Evolutionary conservation across 2,329 filamentous ascomycete species (phyloP), one percentile per base, ranked within the genome.

Genomic region (Ophiostoma fasciatum): DNA sequence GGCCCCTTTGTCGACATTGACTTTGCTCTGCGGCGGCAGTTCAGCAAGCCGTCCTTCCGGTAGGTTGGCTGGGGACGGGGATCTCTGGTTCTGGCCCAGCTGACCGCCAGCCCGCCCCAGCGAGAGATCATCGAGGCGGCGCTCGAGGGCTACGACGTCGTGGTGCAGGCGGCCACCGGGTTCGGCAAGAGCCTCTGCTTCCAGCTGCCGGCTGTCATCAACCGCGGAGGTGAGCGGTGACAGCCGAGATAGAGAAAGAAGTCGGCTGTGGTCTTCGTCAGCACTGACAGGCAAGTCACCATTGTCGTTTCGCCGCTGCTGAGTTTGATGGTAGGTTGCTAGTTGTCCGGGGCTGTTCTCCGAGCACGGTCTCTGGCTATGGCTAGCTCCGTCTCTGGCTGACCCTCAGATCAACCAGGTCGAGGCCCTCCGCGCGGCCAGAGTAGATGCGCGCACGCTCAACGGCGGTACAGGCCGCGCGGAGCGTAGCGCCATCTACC

Each of bases 161-260:
- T 93, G 51, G 70, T 96, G 1, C 88, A 94, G 57, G 88, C 88
- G 31, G 82, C 82, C 37, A 87, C 82, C 4, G 83, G 79, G 9
- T 94, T 94, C 54, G 88, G 87, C 28, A 94, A 94, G 57, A 92
- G 83, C 50, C 57, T 94, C 36, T 94, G 88, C 60, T 94, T 88
- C 52, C 87, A 94, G 54, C 66, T 94, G 1, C 87, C 87, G 8
- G 87, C 87, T 18, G 76, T 94, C 22, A 77, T 94, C 38, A 80
- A 88, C 49, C 74, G 78, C 54, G 88, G 88, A 61, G 50, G 77
- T 69, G 15, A 32, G 26, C 13, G 13, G 12, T 4, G 7, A 15
- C 5, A 3, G 27, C 12, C 15, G n/a, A n/a, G n/a, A n/a, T n/a
- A n/a, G n/a, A n/a, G n/a, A n/a, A n/a, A n/a, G n/a, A n/a, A 14